Evolutionary conservation across 805 yeast genomes (phyloP).

Genomic region (Schizosaccharomyces lindneri): DNA sequence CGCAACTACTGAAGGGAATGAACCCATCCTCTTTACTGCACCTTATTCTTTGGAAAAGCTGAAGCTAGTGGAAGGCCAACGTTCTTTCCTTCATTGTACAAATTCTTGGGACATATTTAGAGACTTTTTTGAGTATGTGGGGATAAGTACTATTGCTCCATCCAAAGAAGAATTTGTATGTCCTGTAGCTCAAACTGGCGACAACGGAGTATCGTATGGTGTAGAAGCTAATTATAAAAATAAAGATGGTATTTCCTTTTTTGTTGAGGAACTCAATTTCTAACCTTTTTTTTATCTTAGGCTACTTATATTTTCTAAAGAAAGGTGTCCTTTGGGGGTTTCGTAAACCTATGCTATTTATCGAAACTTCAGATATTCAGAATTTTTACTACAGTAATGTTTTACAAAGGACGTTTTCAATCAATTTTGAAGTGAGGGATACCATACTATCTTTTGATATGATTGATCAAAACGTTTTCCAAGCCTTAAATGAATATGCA

Average conservation of each 20-base stretch:
- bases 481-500: neutral
- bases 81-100: neutral
- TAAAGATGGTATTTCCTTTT: neutral
- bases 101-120: neutral
- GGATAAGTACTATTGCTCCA: neutral
- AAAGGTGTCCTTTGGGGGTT: neutral
- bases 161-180: neutral
- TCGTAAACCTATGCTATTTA: neutral
- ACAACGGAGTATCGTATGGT: neutral
- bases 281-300: neutral
- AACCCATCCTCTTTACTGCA: neutral
- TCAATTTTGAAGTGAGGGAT: neutral
- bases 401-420: neutral
- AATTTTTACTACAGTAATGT: neutral
- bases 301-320: neutral
- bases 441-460: neutral
- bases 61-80: neutral
- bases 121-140: neutral
- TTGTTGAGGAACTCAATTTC: neutral
- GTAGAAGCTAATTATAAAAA: neutral
- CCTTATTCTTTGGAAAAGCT: neutral
- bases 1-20: neutral
- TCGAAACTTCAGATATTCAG: neutral
- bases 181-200: neutral
- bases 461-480: neutral